phyloP scores from a whole-genome alignment of 192 early-diverging fungal genomes.

The Coemansia erecta region DNA sequence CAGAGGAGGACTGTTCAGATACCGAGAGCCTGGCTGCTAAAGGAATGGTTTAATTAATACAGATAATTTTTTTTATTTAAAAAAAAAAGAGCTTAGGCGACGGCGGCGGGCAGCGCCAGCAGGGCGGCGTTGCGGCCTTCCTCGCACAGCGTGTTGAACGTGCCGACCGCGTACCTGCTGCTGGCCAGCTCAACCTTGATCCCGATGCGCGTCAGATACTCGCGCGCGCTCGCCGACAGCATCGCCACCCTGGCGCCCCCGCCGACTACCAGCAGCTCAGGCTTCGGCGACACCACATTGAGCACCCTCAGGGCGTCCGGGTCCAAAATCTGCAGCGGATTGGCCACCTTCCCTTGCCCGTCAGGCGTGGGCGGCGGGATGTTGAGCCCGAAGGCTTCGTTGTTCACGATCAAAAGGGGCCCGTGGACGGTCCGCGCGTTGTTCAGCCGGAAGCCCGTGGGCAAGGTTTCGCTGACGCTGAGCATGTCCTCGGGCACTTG shows the following conservation, averaged over 20 bases:
- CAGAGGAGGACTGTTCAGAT: neutral
- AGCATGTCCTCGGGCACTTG: constrained; percentile 31
- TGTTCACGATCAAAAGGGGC: constrained; percentile 48
- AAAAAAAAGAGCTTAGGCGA: neutral
- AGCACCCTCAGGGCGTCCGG: constrained; percentile 27
- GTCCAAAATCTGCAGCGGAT: constrained; percentile 30
- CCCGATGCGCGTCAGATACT: constrained; percentile 45
- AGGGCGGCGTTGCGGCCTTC: constrained; percentile 47
- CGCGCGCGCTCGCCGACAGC: constrained; percentile 15
- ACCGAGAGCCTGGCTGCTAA: too few relatives aligned
- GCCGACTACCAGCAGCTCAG: constrained; percentile 50
- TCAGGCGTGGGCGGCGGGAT: constrained; percentile 36
- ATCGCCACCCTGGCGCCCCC: constrained; percentile 29
- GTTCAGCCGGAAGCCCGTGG: constrained; percentile 46
- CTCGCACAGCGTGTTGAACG: constrained; percentile 35
- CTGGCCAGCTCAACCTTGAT: constrained; percentile 41
- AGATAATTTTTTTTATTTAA: neutral
- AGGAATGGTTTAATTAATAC: neutral
- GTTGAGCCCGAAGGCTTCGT: constrained; percentile 41
- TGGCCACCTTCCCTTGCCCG: constrained; percentile 12
- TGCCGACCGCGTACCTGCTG: constrained; percentile 39
- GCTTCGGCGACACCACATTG: constrained; percentile 36
- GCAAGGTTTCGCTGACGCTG: constrained; percentile 22
- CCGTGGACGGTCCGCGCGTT: constrained; percentile 27
- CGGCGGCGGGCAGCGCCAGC: constrained; percentile 37